Percentiles rank a stretch among this genome's conserved stretches.
Evolutionary conservation across 305 asterid species (phyloP).

Genomic region (Solanum hybrid): DNA sequence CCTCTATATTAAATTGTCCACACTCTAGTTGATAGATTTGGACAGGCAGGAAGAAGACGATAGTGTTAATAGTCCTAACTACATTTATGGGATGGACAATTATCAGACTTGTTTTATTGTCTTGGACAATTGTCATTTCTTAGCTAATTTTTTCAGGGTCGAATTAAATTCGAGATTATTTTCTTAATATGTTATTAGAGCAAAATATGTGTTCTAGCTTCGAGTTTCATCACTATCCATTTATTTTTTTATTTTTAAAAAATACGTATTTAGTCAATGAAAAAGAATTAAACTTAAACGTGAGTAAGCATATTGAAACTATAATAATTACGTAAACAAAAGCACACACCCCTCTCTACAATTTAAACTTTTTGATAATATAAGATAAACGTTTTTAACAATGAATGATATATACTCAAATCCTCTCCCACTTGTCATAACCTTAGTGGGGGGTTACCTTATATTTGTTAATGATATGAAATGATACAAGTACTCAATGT

Average conservation of each 20-base stretch:
- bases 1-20: neutral
- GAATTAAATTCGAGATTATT: neutral
- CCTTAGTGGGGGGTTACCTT: too few relatives aligned
- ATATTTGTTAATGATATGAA: neutral
- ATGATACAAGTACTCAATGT: neutral
- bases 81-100: neutral
- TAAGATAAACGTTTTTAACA: neutral
- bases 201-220: neutral
- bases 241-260: neutral
- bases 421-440: neutral
- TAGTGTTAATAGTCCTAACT: neutral
- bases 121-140: neutral
- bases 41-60: neutral
- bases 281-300: neutral
- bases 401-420: neutral
- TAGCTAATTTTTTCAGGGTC: too few relatives aligned
- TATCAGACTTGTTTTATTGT: neutral
- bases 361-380: neutral
- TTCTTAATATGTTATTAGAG: neutral
- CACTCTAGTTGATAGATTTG: neutral
- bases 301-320: neutral
- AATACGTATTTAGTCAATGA: neutral
- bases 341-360: neutral
- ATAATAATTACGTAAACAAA: neutral
- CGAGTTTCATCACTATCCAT: neutral